A percentile compares a stretch with the other conserved stretches of the same genome.
phyloP scores from a whole-genome alignment of 2,329 filamentous ascomycete genomes.

The Arthrobotrys pseudoclavata region DNA sequence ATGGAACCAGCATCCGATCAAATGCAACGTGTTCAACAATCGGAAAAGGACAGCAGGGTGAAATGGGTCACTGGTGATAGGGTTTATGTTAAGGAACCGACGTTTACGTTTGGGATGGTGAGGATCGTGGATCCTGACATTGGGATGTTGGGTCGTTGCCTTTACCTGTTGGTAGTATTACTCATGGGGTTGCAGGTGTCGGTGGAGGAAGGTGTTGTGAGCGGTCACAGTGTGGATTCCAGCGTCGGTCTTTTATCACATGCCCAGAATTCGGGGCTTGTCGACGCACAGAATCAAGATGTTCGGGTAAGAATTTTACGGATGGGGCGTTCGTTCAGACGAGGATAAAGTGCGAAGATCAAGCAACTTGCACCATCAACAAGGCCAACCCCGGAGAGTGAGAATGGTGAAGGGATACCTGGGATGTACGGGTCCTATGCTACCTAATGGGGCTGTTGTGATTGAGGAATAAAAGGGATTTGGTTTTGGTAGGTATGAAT shows the following conservation, averaged over 20 bases:
- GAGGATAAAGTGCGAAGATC: background rate
- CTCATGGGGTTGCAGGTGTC: background rate
- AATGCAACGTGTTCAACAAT: background rate
- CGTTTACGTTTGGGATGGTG: constrained; percentile 20
- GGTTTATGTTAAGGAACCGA: constrained; percentile 1
- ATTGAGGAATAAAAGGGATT: background rate
- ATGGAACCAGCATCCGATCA: background rate
- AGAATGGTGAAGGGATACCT: background rate
- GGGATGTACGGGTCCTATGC: constrained; percentile 9
- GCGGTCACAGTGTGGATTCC: background rate
- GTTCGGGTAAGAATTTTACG: background rate
- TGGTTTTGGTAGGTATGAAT: background rate
- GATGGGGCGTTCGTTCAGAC: background rate
- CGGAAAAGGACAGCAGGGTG: background rate
- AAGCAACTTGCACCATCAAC: background rate
- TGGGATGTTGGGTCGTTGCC: background rate
- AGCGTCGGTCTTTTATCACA: background rate
- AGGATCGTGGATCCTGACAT: constrained; percentile 21
- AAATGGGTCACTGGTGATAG: constrained; percentile 9
- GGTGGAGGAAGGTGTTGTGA: background rate
- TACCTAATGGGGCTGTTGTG: background rate
- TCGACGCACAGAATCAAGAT: background rate
- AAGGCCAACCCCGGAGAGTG: background rate
- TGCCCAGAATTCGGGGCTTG: background rate
- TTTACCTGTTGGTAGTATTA: background rate